Base-by-base conservation (phyloP, 257 asterid species). In the Nicotiana benthamiana region DNA sequence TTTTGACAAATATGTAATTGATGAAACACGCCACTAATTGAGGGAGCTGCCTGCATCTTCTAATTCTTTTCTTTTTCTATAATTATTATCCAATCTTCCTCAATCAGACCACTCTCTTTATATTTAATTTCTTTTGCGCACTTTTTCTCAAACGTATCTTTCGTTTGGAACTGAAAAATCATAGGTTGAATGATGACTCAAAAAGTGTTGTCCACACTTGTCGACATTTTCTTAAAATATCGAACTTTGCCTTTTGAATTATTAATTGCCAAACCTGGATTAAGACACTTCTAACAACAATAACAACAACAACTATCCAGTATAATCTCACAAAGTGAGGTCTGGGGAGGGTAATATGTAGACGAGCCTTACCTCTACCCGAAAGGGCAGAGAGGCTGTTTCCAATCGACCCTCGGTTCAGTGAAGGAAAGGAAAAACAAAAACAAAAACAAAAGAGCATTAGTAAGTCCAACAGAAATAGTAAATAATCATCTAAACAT, bases 121-220 rank as follows among this genome's bases (percentile, higher is more conserved):
- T 72, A 43, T 46, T 0, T n/a, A n/a, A n/a, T n/a, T 43, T 3
- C 16, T 40, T 40, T 40, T 40, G 11, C 16, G 56, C 56, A 3
- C 56, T 13, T 51, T 72, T 46, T 15, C 24, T 72, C 78, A 72
- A 72, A 72, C 56, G 15, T 3, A 46, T 72, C 59, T 70, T 22
- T 22, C 22, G 20, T 46, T 72, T 72, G 78, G 60, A 43, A 72
- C 60, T 24, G 40, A 13, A 24, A 72, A 72, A 72, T 72, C 60
- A 72, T 72, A 24, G 2, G 40, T 43, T 46, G 60, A 43, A 22
- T 22, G 60, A 46, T 72, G 78, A 46, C 78, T 22, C 40, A 72
- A 3, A 46, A 70, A 72, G 78, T 30, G 48, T 24, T 70, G 60
- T 46, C 78, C 60, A 72, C 77, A 70, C 77, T 43, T 43, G 77